Evolutionary conservation across 805 yeast genomes (phyloP).

Genomic region (Yamadazyma endophytica): DNA sequence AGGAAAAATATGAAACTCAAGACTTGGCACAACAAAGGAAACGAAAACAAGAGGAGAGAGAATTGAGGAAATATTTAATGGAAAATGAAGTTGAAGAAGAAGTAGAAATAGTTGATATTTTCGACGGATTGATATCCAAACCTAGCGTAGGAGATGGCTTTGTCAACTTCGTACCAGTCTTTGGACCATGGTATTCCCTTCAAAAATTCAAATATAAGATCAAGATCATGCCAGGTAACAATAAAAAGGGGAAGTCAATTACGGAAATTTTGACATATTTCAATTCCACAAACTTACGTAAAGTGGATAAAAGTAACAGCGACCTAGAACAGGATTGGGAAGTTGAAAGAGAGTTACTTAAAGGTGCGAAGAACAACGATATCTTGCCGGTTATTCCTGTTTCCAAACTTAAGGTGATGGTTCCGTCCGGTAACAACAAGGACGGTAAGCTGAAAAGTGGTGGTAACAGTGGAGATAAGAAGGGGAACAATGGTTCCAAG

Average conservation of each 20-base stretch:
- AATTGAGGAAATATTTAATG: slow-evolving; percentile 40
- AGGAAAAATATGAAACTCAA: slow-evolving; percentile 12
- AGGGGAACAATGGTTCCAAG: slow-evolving; percentile 5
- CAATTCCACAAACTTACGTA: slow-evolving; percentile 33
- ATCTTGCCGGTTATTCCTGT: slow-evolving; percentile 65
- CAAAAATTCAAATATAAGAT: slow-evolving; percentile 73
- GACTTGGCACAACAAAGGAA: slow-evolving; percentile 40
- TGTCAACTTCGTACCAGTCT: slow-evolving; percentile 70
- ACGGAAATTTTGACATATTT: slow-evolving; percentile 64
- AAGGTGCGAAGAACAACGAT: slow-evolving; percentile 59
- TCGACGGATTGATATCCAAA: slow-evolving; percentile 42
- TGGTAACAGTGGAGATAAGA: slow-evolving; percentile 8
- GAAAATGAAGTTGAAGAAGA: slow-evolving; percentile 27
- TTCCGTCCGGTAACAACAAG: slow-evolving; percentile 32
- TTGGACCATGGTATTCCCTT: slow-evolving; percentile 89
- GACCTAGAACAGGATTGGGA: slow-evolving; percentile 66
- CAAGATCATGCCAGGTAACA: slow-evolving; percentile 73
- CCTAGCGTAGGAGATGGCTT: slow-evolving; percentile 50
- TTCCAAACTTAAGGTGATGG: slow-evolving; percentile 60
- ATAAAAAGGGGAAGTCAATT: slow-evolving; percentile 85
- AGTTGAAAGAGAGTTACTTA: slow-evolving; percentile 54
- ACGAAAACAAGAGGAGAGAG: slow-evolving; percentile 41
- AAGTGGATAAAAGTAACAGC: slow-evolving; percentile 41
- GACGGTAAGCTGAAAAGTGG: slow-evolving; percentile 4
- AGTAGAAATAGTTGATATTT: slow-evolving; percentile 24